Conservation (phyloP, 768 basidiomycete species). For the Chlorophyllum brunneum region DNA sequence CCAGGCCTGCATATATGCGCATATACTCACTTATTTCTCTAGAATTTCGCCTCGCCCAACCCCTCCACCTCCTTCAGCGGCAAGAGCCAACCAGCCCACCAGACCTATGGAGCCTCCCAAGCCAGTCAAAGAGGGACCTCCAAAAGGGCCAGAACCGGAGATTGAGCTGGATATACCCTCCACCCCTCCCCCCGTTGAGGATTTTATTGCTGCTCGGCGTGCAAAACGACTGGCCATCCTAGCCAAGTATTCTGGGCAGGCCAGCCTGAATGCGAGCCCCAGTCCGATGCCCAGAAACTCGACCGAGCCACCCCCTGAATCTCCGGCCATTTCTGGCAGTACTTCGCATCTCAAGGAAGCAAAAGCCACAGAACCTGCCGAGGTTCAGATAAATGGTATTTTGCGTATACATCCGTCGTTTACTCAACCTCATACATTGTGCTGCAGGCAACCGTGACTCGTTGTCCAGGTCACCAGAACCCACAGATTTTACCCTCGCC, state of each 20-base stretch:
- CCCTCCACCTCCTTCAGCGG: constrained; percentile 19
- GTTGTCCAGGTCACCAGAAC: constrained; percentile 54
- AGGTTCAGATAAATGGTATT: background rate
- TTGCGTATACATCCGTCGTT: background rate
- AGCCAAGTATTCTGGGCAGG: constrained; percentile 63
- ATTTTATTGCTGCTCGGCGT: constrained; percentile 63
- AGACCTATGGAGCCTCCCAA: constrained; percentile 12
- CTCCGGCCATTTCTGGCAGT: constrained; percentile 43
- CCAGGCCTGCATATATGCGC: constrained; percentile 16
- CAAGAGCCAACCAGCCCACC: background rate
- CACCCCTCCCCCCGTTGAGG: constrained; percentile 44
- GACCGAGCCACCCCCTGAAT: constrained; percentile 57
- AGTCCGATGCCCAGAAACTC: constrained; percentile 70
- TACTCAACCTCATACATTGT: background rate
- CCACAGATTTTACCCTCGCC: constrained; percentile 60
- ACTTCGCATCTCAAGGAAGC: constrained; percentile 35
- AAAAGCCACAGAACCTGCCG: background rate
- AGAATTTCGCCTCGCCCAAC: constrained; percentile 65
- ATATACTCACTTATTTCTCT: constrained; percentile 3
- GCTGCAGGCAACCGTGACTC: constrained; percentile 47
- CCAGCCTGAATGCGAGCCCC: constrained; percentile 46
- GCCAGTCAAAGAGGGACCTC: constrained; percentile 11
- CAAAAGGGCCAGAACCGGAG: constrained; percentile 8
- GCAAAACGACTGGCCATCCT: constrained; percentile 75
- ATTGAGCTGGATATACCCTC: constrained; percentile 16